phyloP scores from a whole-genome alignment of 2,329 filamentous ascomycete species.

The Exophiala sideris region DNA sequence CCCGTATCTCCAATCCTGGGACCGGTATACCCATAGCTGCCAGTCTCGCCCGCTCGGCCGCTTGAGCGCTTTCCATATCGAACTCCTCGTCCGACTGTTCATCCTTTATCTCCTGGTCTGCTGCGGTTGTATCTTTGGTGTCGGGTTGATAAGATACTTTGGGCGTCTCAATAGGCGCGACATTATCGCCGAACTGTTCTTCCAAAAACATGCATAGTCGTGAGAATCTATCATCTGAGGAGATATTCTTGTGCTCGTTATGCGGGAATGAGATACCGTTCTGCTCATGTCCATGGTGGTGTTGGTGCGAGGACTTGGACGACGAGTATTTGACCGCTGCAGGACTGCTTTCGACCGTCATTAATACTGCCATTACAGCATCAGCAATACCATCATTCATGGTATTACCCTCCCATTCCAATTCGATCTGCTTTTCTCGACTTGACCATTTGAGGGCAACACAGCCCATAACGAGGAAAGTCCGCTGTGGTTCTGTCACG shows the following conservation, averaged over 20 bases:
- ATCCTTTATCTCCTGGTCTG: constrained; percentile 20
- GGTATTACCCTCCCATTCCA: constrained; percentile 98
- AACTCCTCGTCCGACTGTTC: constrained; percentile 43
- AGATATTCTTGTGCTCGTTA: constrained; percentile 72
- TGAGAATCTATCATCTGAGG: constrained; percentile 71
- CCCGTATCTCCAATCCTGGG: constrained; percentile 78
- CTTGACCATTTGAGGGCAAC: constrained; percentile 74
- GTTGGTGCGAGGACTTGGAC: constrained; percentile 59
- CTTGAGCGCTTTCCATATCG: constrained; percentile 54
- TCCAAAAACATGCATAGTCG: constrained; percentile 95
- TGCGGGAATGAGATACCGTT: constrained; percentile 30
- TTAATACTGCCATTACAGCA: constrained; percentile 86
- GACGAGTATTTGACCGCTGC: constrained; percentile 72
- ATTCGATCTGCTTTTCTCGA: constrained; percentile 71
- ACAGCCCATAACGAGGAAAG: constrained; percentile 80
- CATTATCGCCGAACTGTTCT: constrained; percentile 88
- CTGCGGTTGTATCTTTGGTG: constrained; percentile 33
- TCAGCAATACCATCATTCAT: constrained; percentile 98
- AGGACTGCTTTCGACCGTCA: constrained; percentile 88
- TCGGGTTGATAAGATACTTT: constrained; percentile 39
- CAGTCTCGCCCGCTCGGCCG: constrained; percentile 69
- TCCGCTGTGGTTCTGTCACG: constrained; percentile 34
- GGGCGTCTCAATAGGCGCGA: constrained; percentile 70
- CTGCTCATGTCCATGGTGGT: constrained; percentile 38
- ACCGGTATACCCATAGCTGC: constrained; percentile 85